Conservation (phyloP, 2,329 filamentous ascomycete genomes). For the Massarina eburnea region DNA sequence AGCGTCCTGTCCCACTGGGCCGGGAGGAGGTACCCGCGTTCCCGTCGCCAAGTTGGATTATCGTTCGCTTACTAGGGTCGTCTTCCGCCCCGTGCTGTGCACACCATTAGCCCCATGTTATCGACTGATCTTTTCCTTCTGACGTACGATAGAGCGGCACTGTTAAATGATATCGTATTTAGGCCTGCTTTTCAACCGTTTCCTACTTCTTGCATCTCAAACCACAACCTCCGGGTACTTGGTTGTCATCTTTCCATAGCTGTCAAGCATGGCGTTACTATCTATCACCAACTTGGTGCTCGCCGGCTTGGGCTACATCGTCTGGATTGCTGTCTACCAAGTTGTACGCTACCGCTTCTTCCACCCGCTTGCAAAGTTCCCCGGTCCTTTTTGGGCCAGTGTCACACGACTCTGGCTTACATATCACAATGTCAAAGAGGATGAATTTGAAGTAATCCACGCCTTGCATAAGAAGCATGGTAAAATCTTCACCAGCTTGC, state of each 20-base stretch:
- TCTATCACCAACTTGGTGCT: neutral
- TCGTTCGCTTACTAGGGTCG: neutral
- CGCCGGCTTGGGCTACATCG: neutral
- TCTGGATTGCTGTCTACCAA: slow-evolving; percentile 17
- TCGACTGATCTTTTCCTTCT: too few species aligned
- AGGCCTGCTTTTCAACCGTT: neutral
- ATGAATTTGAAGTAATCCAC: slow-evolving; percentile 48
- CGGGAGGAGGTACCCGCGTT: neutral
- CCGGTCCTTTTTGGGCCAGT: slow-evolving; percentile 57
- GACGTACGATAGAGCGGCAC: neutral
- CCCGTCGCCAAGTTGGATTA: neutral
- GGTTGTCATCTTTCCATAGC: neutral
- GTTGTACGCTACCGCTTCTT: slow-evolving; percentile 51
- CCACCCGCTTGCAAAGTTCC: slow-evolving; percentile 55
- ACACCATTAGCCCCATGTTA: too few species aligned
- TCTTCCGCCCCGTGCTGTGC: neutral
- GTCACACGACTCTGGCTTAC: slow-evolving; percentile 57
- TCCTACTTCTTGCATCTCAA: neutral
- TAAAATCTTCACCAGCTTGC: slow-evolving; percentile 24
- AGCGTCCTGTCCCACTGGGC: neutral
- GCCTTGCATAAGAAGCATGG: slow-evolving; percentile 54
- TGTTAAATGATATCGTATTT: neutral
- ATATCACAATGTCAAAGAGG: slow-evolving; percentile 53
- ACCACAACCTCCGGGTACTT: neutral
- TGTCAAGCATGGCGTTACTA: neutral